Conservation (phyloP, 2,329 filamentous ascomycete species). For the Colletotrichum sp. region DNA sequence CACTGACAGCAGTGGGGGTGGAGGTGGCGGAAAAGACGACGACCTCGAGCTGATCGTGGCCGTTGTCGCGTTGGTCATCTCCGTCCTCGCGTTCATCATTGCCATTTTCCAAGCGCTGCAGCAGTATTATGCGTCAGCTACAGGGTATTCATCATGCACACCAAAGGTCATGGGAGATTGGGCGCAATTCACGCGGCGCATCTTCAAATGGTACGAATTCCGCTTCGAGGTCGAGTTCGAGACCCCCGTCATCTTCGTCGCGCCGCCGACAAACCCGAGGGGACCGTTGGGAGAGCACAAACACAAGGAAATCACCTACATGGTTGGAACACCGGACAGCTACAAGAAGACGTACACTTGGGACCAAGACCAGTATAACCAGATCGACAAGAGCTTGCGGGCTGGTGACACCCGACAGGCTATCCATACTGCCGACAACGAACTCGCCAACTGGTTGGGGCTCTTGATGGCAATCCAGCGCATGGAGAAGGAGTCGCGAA, state of each 20-base stretch:
- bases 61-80: slow-evolving; percentile 11
- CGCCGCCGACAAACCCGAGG: background rate
- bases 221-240: slow-evolving; percentile 18
- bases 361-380: slow-evolving; percentile 2
- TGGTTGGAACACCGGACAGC: slow-evolving; percentile 9
- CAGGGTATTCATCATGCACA: slow-evolving; percentile 3
- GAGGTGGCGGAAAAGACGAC: background rate
- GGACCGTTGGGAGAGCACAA: background rate
- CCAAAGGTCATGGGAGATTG: slow-evolving; percentile 13
- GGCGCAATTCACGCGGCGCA: slow-evolving; percentile 5
- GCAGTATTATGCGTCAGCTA: slow-evolving; percentile 14
- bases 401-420: slow-evolving; percentile 1
- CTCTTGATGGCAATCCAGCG: slow-evolving; percentile 19
- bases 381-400: background rate
- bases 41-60: slow-evolving; percentile 10
- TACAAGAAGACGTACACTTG: slow-evolving; percentile 9
- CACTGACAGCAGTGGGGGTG: background rate
- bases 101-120: slow-evolving; percentile 16
- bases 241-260: slow-evolving; percentile 16
- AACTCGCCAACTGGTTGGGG: slow-evolving; percentile 4
- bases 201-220: slow-evolving; percentile 18
- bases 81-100: slow-evolving; percentile 14
- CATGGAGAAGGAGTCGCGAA: slow-evolving; percentile 17
- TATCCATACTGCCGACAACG: slow-evolving; percentile 19
- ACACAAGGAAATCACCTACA: slow-evolving; percentile 11